Evolutionary conservation across 2,329 filamentous ascomycete genomes (phyloP).

Genomic region (Aspergillus thermomutatus): DNA sequence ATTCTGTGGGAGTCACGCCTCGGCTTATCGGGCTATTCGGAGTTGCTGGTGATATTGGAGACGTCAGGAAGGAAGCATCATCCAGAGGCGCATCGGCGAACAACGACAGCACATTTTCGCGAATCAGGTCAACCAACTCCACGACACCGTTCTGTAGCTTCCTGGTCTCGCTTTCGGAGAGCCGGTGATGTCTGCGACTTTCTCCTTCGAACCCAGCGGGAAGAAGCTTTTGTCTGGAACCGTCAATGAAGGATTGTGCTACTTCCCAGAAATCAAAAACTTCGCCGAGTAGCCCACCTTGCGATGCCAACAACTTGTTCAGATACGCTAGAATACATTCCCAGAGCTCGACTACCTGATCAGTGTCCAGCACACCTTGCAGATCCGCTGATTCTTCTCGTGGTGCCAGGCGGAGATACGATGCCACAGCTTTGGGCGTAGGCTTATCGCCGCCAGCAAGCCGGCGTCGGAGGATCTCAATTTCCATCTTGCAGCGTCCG

Average conservation of each 20-base stretch:
- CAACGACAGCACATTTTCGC: conserved; percentile 74
- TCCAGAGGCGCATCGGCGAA: conserved; percentile 87
- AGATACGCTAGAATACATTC: conserved; percentile 78
- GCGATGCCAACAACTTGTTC: conserved; percentile 66
- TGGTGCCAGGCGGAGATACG: conserved; percentile 70
- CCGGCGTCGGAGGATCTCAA: conserved; percentile 82
- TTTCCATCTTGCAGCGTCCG: conserved; percentile 84
- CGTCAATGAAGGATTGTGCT: conserved; percentile 83
- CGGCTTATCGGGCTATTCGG: conserved; percentile 62
- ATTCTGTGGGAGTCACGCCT: conserved; percentile 58
- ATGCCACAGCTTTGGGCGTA: conserved; percentile 64
- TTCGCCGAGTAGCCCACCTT: conserved; percentile 80
- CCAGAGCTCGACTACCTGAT: conserved; percentile 86
- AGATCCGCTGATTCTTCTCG: conserved; percentile 63
- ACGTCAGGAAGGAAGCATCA: conserved; percentile 83
- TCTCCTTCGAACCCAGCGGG: conserved; percentile 79
- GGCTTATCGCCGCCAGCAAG: conserved; percentile 73
- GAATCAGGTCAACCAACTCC: conserved; percentile 79
- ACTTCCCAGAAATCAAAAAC: conserved; percentile 93
- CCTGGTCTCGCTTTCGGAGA: conserved; percentile 66
- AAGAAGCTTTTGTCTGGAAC: conserved; percentile 73
- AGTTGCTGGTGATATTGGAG: conserved; percentile 66
- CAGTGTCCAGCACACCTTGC: conserved; percentile 66
- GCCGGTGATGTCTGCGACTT: conserved; percentile 74
- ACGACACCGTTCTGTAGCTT: conserved; percentile 74